phyloP scores from a whole-genome alignment of 371 early-diverging fungal genomes.

The Mortierella sp. region DNA sequence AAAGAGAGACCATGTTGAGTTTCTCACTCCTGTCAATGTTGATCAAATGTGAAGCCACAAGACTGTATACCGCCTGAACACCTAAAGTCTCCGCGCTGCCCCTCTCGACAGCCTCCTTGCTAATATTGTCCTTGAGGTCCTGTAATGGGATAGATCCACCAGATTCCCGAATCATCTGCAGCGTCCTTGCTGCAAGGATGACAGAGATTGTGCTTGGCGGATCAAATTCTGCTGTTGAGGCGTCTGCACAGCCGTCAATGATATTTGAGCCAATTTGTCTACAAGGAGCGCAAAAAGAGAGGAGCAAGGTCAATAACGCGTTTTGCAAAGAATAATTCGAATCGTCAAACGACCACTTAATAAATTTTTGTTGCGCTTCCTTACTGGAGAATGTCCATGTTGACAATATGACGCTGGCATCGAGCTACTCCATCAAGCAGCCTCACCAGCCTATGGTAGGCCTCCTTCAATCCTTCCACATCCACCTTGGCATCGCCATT shows the following conservation, averaged over 20 bases:
- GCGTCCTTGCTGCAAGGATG: constrained; percentile 25
- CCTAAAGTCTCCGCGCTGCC: constrained; percentile 27
- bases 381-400: constrained; percentile 51
- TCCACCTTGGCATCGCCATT: constrained; percentile 29
- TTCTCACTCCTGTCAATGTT: constrained; percentile 41
- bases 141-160: constrained; percentile 33
- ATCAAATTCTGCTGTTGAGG: constrained; percentile 33
- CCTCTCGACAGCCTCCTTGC: constrained; percentile 28
- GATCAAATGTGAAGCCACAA: constrained; percentile 46
- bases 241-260: constrained; percentile 39
- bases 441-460: constrained; percentile 25
- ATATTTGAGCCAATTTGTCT: constrained; percentile 40
- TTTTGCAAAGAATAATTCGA: background rate
- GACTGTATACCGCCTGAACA: constrained; percentile 44
- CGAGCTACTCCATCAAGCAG: constrained; percentile 40
- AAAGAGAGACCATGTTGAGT: constrained; percentile 36
- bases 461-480: constrained; percentile 29
- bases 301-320: background rate
- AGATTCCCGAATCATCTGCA: constrained; percentile 33
- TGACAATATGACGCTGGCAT: constrained; percentile 40
- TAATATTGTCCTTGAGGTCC: constrained; percentile 42
- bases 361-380: background rate
- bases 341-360: background rate
- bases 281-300: background rate
- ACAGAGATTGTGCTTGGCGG: constrained; percentile 28